Evolutionary conservation across 148 eudicot genomes (phyloP).

Genomic region (Camellia granthamiana): DNA sequence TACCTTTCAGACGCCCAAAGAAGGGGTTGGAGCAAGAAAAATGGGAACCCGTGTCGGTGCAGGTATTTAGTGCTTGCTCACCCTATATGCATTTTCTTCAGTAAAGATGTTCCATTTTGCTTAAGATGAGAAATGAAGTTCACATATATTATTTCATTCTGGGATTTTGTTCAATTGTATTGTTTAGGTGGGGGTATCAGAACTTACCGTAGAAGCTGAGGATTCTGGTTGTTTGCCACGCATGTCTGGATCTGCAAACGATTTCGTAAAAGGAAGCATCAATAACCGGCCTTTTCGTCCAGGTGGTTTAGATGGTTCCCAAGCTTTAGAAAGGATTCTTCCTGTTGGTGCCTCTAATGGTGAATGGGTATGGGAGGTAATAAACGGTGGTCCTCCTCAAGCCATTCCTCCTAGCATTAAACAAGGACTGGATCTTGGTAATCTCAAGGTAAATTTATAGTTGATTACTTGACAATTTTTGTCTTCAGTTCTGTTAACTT

Average conservation of each 20-base stretch:
- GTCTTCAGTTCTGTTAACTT: background rate
- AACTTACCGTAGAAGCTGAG: slow-evolving; percentile 59
- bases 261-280: slow-evolving; percentile 89
- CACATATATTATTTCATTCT: slow-evolving; percentile 9
- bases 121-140: background rate
- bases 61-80: slow-evolving; percentile 46
- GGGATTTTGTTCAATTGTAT: slow-evolving; percentile 21
- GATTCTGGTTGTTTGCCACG: slow-evolving; percentile 80
- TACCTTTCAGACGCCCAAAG: slow-evolving; percentile 77
- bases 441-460: slow-evolving; percentile 54
- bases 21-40: slow-evolving; percentile 28
- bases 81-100: background rate
- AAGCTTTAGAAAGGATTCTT: slow-evolving; percentile 54
- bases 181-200: slow-evolving; percentile 76
- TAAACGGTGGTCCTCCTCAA: slow-evolving; percentile 70
- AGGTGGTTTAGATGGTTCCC: slow-evolving; percentile 82
- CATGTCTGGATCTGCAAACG: slow-evolving; percentile 84
- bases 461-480: slow-evolving; percentile 1
- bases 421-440: slow-evolving; percentile 75
- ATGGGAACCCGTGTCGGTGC: slow-evolving; percentile 83
- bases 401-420: slow-evolving; percentile 76
- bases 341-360: slow-evolving; percentile 86
- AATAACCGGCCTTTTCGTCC: slow-evolving; percentile 94
- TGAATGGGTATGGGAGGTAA: slow-evolving; percentile 81
- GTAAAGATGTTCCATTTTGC: background rate